These are phyloP conservation scores for Trebouxia gelatinosa DNA, from an alignment of 163 green algal genomes.

Conservation along the genomic window DNA sequence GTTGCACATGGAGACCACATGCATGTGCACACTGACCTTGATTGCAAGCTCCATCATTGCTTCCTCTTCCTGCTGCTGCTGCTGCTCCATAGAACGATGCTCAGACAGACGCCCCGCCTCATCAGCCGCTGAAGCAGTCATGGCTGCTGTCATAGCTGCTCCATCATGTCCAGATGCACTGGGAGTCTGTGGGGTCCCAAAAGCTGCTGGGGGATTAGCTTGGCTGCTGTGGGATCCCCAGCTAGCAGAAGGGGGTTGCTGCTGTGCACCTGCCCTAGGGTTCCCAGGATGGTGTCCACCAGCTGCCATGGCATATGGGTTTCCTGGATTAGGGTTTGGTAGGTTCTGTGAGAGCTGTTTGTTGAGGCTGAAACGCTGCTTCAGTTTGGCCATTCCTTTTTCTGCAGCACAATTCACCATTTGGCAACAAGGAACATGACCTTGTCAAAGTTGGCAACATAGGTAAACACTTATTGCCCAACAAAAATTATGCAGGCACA, in stretches of 20 bases:
- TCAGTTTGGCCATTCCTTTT: constrained; percentile 5
- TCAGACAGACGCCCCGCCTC: neutral
- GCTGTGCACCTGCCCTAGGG: neutral
- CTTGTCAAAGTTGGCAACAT: too few relatives aligned
- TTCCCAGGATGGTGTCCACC: neutral
- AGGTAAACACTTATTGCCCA: too few relatives aligned
- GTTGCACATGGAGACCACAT: neutral
- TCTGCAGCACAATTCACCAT: too few relatives aligned
- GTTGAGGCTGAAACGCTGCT: neutral
- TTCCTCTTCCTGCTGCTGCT: neutral
- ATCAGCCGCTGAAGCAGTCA: neutral
- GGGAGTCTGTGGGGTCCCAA: too few relatives aligned
- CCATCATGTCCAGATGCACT: too few relatives aligned
- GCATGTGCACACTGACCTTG: neutral
- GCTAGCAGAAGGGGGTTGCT: too few relatives aligned
- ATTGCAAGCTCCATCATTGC: constrained; percentile 8
- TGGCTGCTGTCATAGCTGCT: neutral
- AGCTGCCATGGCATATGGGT: constrained; percentile 15
- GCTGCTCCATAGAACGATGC: neutral
- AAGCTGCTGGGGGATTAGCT: too few relatives aligned
- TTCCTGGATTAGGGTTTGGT: neutral
- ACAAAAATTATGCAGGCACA: too few relatives aligned
- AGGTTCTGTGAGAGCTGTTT: neutral
- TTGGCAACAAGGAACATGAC: too few relatives aligned
- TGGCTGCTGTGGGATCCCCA: neutral